phyloP scores from a whole-genome alignment of 78 protist genomes.

The Dictyostelium purpureum region DNA sequence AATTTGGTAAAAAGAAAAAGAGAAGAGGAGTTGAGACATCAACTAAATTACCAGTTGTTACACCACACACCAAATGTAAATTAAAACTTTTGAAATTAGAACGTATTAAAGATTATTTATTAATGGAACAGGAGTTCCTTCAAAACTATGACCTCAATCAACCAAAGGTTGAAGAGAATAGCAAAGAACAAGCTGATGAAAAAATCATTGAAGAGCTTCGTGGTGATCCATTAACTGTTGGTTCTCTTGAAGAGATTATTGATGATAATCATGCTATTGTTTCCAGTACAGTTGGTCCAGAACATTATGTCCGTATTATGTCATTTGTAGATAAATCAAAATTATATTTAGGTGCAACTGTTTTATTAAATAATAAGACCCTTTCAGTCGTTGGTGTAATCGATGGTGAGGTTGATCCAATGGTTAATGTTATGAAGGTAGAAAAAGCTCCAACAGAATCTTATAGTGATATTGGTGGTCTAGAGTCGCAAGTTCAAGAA shows the following conservation, averaged over 20 bases:
- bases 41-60: constrained; percentile 85
- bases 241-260: constrained; percentile 98
- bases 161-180: constrained; percentile 88
- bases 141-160: constrained; percentile 91
- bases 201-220: constrained; percentile 95
- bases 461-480: constrained; percentile 99
- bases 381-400: constrained; percentile 97
- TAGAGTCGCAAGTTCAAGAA: constrained; percentile 98
- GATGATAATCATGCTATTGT: constrained; percentile 99
- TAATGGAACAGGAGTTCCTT: constrained; percentile 99
- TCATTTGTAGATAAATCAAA: constrained; percentile 99
- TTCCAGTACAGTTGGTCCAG: constrained; percentile 94
- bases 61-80: constrained; percentile 96
- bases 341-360: constrained; percentile 96
- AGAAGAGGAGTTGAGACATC: constrained; percentile 87
- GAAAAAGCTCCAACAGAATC: constrained; percentile 99
- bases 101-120: constrained; percentile 98
- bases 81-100: constrained; percentile 95
- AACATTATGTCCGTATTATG: constrained; percentile 97
- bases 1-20: constrained; percentile 89
- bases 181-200: constrained; percentile 91
- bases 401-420: constrained; percentile 97
- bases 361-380: constrained; percentile 95
- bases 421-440: constrained; percentile 99
- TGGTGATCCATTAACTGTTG: constrained; percentile 99